Conservation (phyloP, 345 rosid genomes). For the Euphorbia lathyris region DNA sequence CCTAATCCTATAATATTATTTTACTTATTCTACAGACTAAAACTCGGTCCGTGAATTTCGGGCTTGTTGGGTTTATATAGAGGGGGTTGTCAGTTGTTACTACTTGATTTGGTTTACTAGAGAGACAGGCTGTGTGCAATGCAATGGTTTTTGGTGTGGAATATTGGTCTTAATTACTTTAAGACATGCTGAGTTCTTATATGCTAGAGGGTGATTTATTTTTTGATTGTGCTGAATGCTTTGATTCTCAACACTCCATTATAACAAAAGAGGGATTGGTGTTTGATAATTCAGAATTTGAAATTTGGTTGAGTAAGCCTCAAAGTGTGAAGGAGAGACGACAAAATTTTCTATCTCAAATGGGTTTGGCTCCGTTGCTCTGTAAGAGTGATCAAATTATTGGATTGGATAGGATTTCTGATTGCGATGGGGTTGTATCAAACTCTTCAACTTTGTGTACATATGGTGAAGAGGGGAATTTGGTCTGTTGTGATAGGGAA, state of each 20-base stretch:
- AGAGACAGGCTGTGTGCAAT: conserved; percentile 6
- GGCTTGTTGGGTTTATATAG: conserved; percentile 26
- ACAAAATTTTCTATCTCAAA: conserved; percentile 39
- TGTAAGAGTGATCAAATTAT: conserved; percentile 9
- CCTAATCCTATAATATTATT: conserved; percentile 13
- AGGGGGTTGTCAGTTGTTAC: conserved; percentile 5
- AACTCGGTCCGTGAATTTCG: conserved; percentile 50
- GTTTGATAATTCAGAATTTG: conserved; percentile 26
- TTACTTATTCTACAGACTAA: conserved; percentile 22
- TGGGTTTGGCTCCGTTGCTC: conserved; percentile 44
- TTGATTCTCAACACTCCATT: conserved; percentile 33
- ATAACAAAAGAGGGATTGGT: conserved; percentile 24
- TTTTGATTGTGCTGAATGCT: conserved; percentile 62
- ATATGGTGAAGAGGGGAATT: conserved; percentile 20
- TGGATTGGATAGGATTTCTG: conserved; percentile 42
- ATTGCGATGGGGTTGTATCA: conserved; percentile 45
- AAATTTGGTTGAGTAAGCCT: conserved; percentile 60
- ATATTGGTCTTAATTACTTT: conserved; percentile 26
- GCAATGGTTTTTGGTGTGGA: conserved; percentile 34
- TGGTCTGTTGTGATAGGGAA: conserved; percentile 39
- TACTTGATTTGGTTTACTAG: conserved; percentile 25
- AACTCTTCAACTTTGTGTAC: conserved; percentile 24
- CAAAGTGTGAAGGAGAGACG: conserved; percentile 70
- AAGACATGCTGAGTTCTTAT: conserved; percentile 51
- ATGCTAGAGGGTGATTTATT: conserved; percentile 50